Evolutionary conservation across 352 stramenopile species (phyloP), one percentile per base, ranked within the genome.

Genomic region (Phytopythium mirpurense): DNA sequence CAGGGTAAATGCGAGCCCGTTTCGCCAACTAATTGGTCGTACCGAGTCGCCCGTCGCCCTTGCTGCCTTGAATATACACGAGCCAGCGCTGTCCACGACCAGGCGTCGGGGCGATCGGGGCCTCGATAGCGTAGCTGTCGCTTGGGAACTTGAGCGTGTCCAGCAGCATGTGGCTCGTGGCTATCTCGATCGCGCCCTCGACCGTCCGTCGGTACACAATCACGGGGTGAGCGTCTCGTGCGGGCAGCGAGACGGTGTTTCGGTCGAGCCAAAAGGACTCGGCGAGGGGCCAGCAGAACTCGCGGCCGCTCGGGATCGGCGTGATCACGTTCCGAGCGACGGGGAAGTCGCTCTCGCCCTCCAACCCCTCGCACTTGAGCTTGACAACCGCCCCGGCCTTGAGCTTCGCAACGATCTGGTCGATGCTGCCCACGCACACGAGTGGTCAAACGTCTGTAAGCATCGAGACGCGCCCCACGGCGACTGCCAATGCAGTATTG

Each of bases 81-180:
- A 90, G 56, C 85, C 85, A 95, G 21, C 83, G 83, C 49, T 92
- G 77, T 0, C 83, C 83, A 24, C 82, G 71, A 41, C 79, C 72
- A 12, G 85, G 85, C 7, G 74, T 62, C 3, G 82, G 82, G 5
- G 40, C 86, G 29, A 93, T 63, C 0, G 63, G 27, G 9, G 41
- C 75, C 53, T 95, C 83, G 16, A 95, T 50, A 36, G 74, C 45
- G 41, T 95, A 95, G 34, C 57, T 85, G 38, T 95, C 85, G 0
- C 79, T 72, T 4, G 85, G 82, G 52, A 95, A 95, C 62, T 93
- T 93, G 54, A 95, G 78, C 37, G 81, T 93, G 56, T 95, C 85
- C 8, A 95, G 60, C 35, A 94, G 60, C 82, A 95, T 93, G 57
- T 90, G 80, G 62, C 84, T 94, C 23, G 82, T 93, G 9, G 83